Base-by-base conservation (phyloP, 495 filamentous ascomycete species). In the Trypethelium eluteriae region DNA sequence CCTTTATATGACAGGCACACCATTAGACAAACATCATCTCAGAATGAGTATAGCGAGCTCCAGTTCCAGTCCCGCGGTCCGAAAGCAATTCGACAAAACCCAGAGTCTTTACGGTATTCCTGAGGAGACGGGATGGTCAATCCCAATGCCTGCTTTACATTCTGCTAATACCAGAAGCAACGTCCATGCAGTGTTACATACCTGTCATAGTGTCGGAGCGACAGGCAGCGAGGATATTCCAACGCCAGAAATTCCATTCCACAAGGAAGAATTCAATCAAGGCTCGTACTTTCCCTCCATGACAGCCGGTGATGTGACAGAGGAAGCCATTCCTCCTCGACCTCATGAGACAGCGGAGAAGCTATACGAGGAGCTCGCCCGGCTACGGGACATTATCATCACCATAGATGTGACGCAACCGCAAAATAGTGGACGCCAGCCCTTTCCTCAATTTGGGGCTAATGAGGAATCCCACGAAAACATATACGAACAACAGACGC, bases 101-200 rank as follows among this genome's bases (percentile, higher is more conserved):
- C 88, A 96, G 72, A 96, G 91, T 73, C 79, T 99, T 32, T 99
- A 97, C 74, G 94, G 94, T 61, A 97, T 99, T 66, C 94, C 94
- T 2, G 93, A 97, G 74, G 89, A 91, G 36, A 93, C 89, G 2
- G 94, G 94, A 6, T 99, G 94, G 94, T 92, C 95, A 1, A 90
- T 99, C 41, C 94, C 95, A 2, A 88, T 93, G 77, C 94, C 94
- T 25, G 93, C 93, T 2, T 87, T 87, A 61, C 91, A 96, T 76
- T 92, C 93, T 2, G 85, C 85, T 61, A 85, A 84, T 49, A 97
- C 93, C 11, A 83, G 93, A 44, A 83, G 86, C 65, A 98, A 98
- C 72, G 93, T 98, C n/a, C 93, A 97, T 70, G 91, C 92, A 0
- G 92, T 94, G 3, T 96, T 96, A 75, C 94, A 96, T 75, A 96